phyloP scores from a whole-genome alignment of 306 rosid species.

The Coriaria nepalensis region DNA sequence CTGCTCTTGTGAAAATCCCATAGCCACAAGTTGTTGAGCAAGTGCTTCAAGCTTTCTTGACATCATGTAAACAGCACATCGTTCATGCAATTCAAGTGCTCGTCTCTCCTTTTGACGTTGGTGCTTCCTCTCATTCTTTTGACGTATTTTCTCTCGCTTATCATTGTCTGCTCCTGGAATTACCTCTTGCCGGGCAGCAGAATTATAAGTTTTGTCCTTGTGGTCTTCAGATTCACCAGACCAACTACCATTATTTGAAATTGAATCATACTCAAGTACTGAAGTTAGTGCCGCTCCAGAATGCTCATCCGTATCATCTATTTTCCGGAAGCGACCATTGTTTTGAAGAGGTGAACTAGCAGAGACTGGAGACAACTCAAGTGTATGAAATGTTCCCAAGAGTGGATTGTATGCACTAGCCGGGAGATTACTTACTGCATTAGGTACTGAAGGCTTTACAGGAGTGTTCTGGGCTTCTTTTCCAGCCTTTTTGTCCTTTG shows the following conservation, averaged over 20 bases:
- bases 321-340: conserved; percentile 75
- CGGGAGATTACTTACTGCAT: conserved; percentile 45
- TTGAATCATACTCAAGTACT: conserved; percentile 74
- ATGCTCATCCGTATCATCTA: conserved; percentile 86
- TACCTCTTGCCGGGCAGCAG: conserved; percentile 36
- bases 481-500: conserved; percentile 68
- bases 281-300: conserved; percentile 44
- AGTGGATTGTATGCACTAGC: conserved; percentile 91
- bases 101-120: conserved; percentile 96
- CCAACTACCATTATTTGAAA: conserved; percentile 94
- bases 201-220: conserved; percentile 56
- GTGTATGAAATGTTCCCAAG: conserved; percentile 75
- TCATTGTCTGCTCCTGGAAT: conserved; percentile 93
- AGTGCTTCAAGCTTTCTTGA: conserved; percentile 88
- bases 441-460: conserved; percentile 50
- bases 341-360: conserved; percentile 45
- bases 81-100: conserved; percentile 89
- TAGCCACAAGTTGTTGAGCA: conserved; percentile 73
- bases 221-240: conserved; percentile 98
- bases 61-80: conserved; percentile 78
- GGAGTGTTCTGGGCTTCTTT: conserved; percentile 65
- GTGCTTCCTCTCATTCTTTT: conserved; percentile 89
- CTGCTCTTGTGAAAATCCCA: conserved; percentile 85
- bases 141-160: conserved; percentile 89
- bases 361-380: conserved; percentile 42